phyloP scores from a whole-genome alignment of 2,329 filamentous ascomycete genomes.

The Peltaster fructicola region DNA sequence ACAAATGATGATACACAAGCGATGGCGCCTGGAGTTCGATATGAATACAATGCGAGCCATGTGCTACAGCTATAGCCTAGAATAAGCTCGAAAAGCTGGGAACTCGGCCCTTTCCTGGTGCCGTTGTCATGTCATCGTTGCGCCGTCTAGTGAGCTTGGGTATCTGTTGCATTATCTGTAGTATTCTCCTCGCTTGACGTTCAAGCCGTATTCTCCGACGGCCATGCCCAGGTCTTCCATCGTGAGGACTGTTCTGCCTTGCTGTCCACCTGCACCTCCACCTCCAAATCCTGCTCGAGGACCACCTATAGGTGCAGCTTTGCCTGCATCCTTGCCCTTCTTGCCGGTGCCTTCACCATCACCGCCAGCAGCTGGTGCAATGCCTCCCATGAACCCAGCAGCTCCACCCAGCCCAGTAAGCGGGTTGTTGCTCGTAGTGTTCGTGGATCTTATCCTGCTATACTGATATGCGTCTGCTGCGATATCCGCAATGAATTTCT shows the following conservation, averaged over 20 bases:
- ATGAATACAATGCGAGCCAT: too few species aligned
- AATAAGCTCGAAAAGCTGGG: too few species aligned
- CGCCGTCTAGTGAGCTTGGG: too few species aligned
- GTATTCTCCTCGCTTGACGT: conserved; percentile 93
- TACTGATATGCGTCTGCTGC: conserved; percentile 97
- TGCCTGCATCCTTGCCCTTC: conserved; percentile 16
- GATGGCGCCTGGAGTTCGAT: too few species aligned
- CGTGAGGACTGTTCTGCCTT: conserved; percentile 84
- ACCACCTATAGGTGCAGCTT: conserved; percentile 27
- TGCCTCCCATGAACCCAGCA: conserved; percentile 42
- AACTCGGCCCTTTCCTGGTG: too few species aligned
- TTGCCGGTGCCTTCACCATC: conserved; percentile 22
- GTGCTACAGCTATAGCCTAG: too few species aligned
- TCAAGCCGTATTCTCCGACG: conserved; percentile 92
- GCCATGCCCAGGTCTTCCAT: conserved; percentile 99
- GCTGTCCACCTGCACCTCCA: conserved; percentile 71
- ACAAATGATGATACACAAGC: too few species aligned
- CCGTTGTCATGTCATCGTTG: too few species aligned
- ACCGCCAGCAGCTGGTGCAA: conserved; percentile 34
- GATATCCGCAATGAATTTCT: conserved; percentile 97
- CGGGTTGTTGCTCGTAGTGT: conserved; percentile 75
- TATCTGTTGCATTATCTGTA: conserved; percentile 67
- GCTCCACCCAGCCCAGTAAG: conserved; percentile 72
- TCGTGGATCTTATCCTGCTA: conserved; percentile 83
- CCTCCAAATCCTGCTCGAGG: conserved; percentile 47